Base-by-base conservation (phyloP, 2,329 filamentous ascomycete species). In the Gnomoniopsis sp. region DNA sequence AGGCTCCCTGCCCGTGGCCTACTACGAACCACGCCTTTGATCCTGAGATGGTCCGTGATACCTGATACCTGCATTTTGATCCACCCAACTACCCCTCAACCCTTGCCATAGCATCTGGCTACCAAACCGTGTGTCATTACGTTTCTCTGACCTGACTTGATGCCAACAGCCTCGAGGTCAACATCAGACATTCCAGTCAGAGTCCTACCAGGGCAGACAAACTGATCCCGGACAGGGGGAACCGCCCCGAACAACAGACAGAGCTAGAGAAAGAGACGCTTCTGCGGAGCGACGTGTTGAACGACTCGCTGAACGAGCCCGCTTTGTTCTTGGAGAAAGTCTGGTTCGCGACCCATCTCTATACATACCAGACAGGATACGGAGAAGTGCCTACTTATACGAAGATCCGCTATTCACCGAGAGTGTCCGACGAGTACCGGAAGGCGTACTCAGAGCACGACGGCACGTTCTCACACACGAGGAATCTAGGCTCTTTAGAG, bases 11-110 rank as follows among this genome's bases (percentile, higher is more conserved):
- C 36, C n/a, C 22, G 12, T 22, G 12, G 26, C 10, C 38, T 30
- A 4, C 26, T 4, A 30, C 26, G 8, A 30, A 47, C 44, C 21
- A 23, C 19, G 23, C 14, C 19, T 21, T 56, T 44, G 22, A 44
- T 17, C 34, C 22, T 49, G 38, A 43, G 12, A 56, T 56, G 53
- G 53, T 56, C n/a, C 34, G 53, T 56, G 46, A 49, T 50, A 41
- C 34, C 23, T 23, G 44, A 47, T 30, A 41, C 34, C 23, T 44
- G 36, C 51, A 53, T 53, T n/a, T n/a, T n/a, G n/a, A n/a, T n/a
- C n/a, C n/a, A n/a, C n/a, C 26, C 14, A 11, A 44, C n/a, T n/a
- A 33, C 51, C 26, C 30, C n/a, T n/a, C 30, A 46, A n/a, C 30
- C 10, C 26, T 36, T 34, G 26, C 21, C 38, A 8, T 22, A n/a